Conservation (phyloP, 2,329 filamentous ascomycete species). For the Alternaria infectoria region DNA sequence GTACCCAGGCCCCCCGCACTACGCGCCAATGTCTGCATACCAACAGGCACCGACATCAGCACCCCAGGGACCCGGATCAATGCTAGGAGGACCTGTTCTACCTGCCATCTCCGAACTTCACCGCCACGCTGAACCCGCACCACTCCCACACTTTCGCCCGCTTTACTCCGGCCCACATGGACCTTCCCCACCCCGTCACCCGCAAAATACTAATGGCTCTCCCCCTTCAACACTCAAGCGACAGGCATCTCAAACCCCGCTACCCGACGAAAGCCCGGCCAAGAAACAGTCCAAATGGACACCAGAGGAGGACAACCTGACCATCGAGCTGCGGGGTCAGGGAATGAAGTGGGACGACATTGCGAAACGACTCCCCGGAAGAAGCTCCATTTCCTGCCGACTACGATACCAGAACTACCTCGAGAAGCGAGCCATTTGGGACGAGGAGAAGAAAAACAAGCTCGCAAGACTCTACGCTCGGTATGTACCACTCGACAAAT, state of each 20-base stretch:
- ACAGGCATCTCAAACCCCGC: slow-evolving; percentile 46
- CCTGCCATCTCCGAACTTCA: slow-evolving; percentile 48
- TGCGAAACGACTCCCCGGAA: slow-evolving; percentile 84
- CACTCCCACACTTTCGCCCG: slow-evolving; percentile 47
- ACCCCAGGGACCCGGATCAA: slow-evolving; percentile 30
- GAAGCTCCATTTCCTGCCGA: slow-evolving; percentile 92
- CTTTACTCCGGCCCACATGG: slow-evolving; percentile 52
- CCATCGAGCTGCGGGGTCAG: slow-evolving; percentile 86
- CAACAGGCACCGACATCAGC: slow-evolving; percentile 35
- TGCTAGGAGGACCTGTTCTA: slow-evolving; percentile 47
- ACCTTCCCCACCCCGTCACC: slow-evolving; percentile 27
- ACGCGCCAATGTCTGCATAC: slow-evolving; percentile 38
- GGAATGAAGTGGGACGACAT: slow-evolving; percentile 99
- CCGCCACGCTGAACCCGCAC: slow-evolving; percentile 48
- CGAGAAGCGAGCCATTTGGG: slow-evolving; percentile 91
- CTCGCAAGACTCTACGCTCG: slow-evolving; percentile 92
- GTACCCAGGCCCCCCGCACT: slow-evolving; percentile 38
- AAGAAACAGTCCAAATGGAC: slow-evolving; percentile 89
- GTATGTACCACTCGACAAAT: slow-evolving; percentile 56
- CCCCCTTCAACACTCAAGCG: slow-evolving; percentile 46
- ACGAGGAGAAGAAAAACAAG: slow-evolving; percentile 97
- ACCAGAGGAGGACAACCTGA: slow-evolving; percentile 87
- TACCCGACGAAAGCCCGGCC: slow-evolving; percentile 46
- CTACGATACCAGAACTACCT: slow-evolving; percentile 98
- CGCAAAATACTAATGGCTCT: slow-evolving; percentile 37